Percentiles rank a stretch among this genome's conserved stretches.
Evolutionary conservation across 1,139 yeast species (phyloP).

Genomic region (Blastobotrys persicus): DNA sequence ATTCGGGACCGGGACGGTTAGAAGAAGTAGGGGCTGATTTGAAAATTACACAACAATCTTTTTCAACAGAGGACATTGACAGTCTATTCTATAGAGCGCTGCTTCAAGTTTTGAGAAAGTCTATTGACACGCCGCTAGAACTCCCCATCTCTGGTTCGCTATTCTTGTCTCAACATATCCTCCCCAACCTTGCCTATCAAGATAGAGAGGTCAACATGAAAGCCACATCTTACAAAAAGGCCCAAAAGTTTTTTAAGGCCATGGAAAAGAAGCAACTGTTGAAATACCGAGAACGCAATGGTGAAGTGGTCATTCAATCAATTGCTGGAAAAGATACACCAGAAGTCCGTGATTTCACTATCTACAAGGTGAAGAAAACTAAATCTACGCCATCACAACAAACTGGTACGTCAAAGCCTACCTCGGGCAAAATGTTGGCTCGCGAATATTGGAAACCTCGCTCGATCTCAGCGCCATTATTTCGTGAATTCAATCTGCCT

Average conservation of each 20-base stretch:
- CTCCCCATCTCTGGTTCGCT: conserved; percentile 56
- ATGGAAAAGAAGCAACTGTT: conserved; percentile 74
- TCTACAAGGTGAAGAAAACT: conserved; percentile 51
- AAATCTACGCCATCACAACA: conserved; percentile 11
- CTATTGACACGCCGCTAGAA: conserved; percentile 57
- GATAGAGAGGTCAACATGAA: conserved; percentile 63
- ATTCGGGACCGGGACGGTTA: too few species aligned
- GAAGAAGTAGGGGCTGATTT: too few species aligned
- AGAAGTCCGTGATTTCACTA: conserved; percentile 55
- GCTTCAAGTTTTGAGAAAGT: conserved; percentile 63
- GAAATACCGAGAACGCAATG: conserved; percentile 71
- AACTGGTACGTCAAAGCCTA: conserved; percentile 1
- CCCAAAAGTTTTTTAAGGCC: conserved; percentile 76
- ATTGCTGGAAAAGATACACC: conserved; percentile 51
- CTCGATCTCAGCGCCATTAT: conserved; percentile 3
- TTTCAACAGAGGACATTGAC: conserved; percentile 73
- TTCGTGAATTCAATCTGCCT: conserved; percentile 38
- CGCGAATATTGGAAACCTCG: conserved; percentile 31
- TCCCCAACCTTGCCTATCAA: conserved; percentile 68
- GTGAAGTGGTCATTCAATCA: conserved; percentile 60
- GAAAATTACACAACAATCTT: too few species aligned
- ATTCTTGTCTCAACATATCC: conserved; percentile 67
- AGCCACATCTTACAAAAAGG: conserved; percentile 85
- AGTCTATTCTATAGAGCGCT: conserved; percentile 67
- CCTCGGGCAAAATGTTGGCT: conserved; percentile 20